A percentile compares a stretch with the other conserved stretches of the same genome.
Conservation (phyloP, 208 protist genomes). For the Trypanosomatidae sp. region DNA sequence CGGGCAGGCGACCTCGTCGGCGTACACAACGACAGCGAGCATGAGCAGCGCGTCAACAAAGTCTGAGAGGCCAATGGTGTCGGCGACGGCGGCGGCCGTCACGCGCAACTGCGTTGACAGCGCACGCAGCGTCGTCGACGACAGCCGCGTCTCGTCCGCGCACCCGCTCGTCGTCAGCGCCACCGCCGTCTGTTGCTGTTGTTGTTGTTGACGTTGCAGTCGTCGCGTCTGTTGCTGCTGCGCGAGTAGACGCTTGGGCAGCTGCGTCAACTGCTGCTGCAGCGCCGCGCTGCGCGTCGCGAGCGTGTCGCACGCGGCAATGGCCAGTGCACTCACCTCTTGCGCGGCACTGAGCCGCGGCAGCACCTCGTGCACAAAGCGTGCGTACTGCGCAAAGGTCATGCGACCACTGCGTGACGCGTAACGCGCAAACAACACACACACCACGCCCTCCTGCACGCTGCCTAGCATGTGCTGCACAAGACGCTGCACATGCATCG, state of each 20-base stretch:
- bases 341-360: conserved; percentile 23
- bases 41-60: conserved; percentile 76
- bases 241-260: no score
- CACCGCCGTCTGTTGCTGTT: no score
- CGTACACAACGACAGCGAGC: conserved; percentile 66
- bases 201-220: no score
- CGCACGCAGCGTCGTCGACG: no score
- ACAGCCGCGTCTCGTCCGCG: no score
- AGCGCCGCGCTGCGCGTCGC: not conserved
- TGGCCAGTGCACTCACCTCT: conserved; percentile 25
- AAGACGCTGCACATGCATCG: conserved; percentile 39
- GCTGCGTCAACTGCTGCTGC: no score
- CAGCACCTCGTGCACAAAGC: conserved; percentile 44
- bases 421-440: conserved; percentile 57
- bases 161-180: no score
- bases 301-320: conserved; percentile 34
- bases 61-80: conserved; percentile 43
- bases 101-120: no score
- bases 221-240: no score
- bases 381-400: conserved; percentile 21
- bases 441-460: conserved; percentile 21
- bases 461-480: conserved; percentile 46
- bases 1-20: conserved; percentile 32
- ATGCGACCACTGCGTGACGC: conserved; percentile 20
- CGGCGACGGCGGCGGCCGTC: no score